Conservation (phyloP, 1,139 yeast genomes). For the Geotrichum aggregatum region DNA sequence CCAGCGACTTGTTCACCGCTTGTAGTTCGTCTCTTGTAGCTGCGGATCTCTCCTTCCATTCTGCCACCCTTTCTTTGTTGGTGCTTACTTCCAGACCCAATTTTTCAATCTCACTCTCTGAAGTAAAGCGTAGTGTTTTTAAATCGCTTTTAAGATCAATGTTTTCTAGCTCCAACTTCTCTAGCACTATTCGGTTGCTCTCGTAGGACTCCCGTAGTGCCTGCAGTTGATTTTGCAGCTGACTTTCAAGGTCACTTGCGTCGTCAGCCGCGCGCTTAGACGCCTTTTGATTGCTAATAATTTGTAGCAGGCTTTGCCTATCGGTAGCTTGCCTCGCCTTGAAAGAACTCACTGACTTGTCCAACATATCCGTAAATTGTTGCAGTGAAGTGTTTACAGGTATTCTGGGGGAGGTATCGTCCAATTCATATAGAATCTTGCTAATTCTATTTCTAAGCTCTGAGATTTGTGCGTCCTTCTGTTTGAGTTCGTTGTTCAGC, state of each 20-base stretch:
- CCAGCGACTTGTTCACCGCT: constrained; percentile 35
- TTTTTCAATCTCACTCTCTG: constrained; percentile 30
- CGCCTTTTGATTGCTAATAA: background rate
- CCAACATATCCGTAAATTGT: background rate
- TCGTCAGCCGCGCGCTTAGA: background rate
- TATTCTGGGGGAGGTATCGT: background rate
- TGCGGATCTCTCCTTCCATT: constrained; percentile 36
- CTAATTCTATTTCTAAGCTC: background rate
- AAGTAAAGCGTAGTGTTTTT: constrained; percentile 34
- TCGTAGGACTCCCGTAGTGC: constrained; percentile 26
- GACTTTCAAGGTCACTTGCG: background rate
- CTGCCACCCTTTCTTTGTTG: constrained; percentile 31
- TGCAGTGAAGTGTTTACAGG: background rate
- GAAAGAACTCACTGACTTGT: background rate
- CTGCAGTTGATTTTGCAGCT: constrained; percentile 1
- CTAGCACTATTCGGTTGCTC: constrained; percentile 31
- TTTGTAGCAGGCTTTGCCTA: too few species aligned
- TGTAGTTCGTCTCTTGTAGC: constrained; percentile 35
- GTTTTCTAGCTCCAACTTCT: constrained; percentile 37
- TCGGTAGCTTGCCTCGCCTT: background rate
- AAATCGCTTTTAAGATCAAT: constrained; percentile 37
- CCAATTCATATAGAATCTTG: background rate
- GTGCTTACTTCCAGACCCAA: constrained; percentile 31
- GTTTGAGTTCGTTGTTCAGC: background rate
- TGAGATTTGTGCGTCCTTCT: background rate